Percentiles rank a stretch among this genome's conserved stretches.
phyloP scores from a whole-genome alignment of 352 stramenopile species.

The Pythium periplocum region DNA sequence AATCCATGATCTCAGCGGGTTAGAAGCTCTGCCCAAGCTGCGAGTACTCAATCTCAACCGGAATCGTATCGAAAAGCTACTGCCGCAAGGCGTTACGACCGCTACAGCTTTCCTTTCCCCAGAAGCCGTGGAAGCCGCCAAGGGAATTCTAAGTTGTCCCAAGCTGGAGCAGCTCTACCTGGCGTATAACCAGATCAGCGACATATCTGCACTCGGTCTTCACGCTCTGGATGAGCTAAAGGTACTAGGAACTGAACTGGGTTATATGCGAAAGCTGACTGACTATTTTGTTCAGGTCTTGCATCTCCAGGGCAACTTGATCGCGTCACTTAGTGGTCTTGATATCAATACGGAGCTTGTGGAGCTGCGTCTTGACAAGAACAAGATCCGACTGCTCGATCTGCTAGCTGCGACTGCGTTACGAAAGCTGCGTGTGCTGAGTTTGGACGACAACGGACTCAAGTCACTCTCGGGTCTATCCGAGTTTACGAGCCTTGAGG shows the following conservation, averaged over 20 bases:
- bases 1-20: constrained; percentile 61
- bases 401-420: constrained; percentile 38
- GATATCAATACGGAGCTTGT: constrained; percentile 54
- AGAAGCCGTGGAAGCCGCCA: constrained; percentile 29
- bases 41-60: constrained; percentile 65
- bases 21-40: constrained; percentile 60
- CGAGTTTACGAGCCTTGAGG: constrained; percentile 64
- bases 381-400: constrained; percentile 80
- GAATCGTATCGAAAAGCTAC: constrained; percentile 66
- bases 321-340: constrained; percentile 58
- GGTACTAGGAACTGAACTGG: constrained; percentile 19
- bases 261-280: not conserved
- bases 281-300: constrained; percentile 31
- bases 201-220: constrained; percentile 65
- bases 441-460: constrained; percentile 77
- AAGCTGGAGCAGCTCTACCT: constrained; percentile 71
- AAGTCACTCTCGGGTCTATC: constrained; percentile 64
- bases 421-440: constrained; percentile 47
- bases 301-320: constrained; percentile 77
- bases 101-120: constrained; percentile 19
- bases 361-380: constrained; percentile 77
- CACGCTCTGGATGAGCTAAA: constrained; percentile 63
- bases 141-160: constrained; percentile 49
- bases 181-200: constrained; percentile 73
- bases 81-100: constrained; percentile 14